Percentiles rank a stretch among this genome's conserved stretches.
Conservation (phyloP, 2,329 filamentous ascomycete genomes). For the Triangularia setosa region DNA sequence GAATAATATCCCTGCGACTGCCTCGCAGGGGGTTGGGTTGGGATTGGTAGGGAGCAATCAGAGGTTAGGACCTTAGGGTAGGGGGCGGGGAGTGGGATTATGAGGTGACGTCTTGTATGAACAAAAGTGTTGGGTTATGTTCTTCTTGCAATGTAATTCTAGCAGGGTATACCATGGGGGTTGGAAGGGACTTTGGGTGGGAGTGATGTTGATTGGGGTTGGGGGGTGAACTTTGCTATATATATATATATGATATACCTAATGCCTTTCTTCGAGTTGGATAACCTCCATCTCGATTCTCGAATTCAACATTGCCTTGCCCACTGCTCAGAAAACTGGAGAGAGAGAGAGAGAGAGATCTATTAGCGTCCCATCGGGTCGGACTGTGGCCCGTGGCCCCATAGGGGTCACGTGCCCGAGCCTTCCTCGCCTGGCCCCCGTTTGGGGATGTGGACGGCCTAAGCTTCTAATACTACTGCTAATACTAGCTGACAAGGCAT, state of each 20-base stretch:
- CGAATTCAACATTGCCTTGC: background rate
- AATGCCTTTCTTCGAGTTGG: background rate
- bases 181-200: background rate
- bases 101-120: background rate
- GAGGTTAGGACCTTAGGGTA: slow-evolving; percentile 61
- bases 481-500: too few relatives aligned
- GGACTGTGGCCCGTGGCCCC: too few relatives aligned
- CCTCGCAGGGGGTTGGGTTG: slow-evolving; percentile 45
- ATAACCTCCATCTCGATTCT: background rate
- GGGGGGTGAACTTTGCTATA: background rate
- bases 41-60: slow-evolving; percentile 63
- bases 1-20: slow-evolving; percentile 34
- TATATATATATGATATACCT: background rate
- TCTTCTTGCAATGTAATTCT: slow-evolving; percentile 5
- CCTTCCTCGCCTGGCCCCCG: too few relatives aligned
- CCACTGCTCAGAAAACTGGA: background rate
- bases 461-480: too few relatives aligned
- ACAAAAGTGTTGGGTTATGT: slow-evolving; percentile 5
- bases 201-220: background rate
- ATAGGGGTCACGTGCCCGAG: too few relatives aligned
- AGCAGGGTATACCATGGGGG: background rate
- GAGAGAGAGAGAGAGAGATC: too few relatives aligned
- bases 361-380: too few relatives aligned
- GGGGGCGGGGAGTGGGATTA: background rate
- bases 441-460: too few relatives aligned